Conservation (phyloP, 352 stramenopile species). For the Globisporangium solare region DNA sequence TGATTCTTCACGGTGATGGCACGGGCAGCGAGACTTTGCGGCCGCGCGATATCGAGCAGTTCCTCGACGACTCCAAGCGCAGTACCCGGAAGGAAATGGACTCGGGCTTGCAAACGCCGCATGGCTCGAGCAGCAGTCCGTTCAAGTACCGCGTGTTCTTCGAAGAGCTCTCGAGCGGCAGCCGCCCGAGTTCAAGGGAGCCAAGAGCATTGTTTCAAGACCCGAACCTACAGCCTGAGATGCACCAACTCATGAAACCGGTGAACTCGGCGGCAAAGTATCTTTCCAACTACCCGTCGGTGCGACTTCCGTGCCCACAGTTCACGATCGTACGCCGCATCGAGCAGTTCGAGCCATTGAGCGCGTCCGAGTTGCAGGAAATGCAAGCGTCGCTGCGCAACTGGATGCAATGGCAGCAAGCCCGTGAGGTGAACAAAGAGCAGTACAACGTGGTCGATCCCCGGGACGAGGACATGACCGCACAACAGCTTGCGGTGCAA, state of each 20-base stretch:
- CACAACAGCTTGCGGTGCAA: slow-evolving; percentile 45
- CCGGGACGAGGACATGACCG: slow-evolving; percentile 40
- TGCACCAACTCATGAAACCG: slow-evolving; percentile 26
- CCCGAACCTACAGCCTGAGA: slow-evolving; percentile 25
- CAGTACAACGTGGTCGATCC: slow-evolving; percentile 64
- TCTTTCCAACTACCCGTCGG: slow-evolving; percentile 21
- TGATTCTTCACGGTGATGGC: slow-evolving; percentile 72
- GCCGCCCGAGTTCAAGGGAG: background rate
- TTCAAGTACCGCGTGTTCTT: slow-evolving; percentile 10
- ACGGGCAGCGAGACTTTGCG: slow-evolving; percentile 55
- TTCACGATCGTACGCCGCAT: slow-evolving; percentile 49
- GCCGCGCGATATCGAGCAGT: slow-evolving; percentile 39
- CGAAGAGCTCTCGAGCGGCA: slow-evolving; percentile 3
- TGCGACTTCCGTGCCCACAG: slow-evolving; percentile 12
- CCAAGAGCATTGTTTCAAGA: slow-evolving; percentile 33
- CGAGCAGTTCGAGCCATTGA: slow-evolving; percentile 40
- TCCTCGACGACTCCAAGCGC: slow-evolving; percentile 9
- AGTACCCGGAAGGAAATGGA: slow-evolving; percentile 1
- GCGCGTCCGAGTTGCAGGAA: slow-evolving; percentile 20
- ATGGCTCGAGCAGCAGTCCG: slow-evolving; percentile 4
- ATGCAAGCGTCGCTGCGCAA: slow-evolving; percentile 32
- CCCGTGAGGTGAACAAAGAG: slow-evolving; percentile 56
- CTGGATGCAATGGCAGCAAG: slow-evolving; percentile 48
- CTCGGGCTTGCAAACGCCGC: background rate
- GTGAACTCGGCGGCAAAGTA: slow-evolving; percentile 43